Percentiles rank a stretch among this genome's conserved stretches.
Conservation (phyloP, 768 basidiomycete genomes). For the Hygrocybe coccinea region DNA sequence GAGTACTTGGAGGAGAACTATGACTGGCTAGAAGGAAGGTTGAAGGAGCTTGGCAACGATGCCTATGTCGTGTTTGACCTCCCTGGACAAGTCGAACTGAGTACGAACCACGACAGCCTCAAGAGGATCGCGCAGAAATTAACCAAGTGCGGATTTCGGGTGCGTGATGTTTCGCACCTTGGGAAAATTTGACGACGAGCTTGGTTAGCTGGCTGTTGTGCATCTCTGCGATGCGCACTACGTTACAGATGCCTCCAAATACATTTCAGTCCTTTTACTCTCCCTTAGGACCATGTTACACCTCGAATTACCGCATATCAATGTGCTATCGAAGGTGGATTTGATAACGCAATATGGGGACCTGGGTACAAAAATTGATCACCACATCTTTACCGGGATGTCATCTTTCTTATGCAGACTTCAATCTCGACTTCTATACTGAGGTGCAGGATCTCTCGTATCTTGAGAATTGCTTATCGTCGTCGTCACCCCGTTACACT, state of each 20-base stretch:
- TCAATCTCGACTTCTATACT: constrained; percentile 96
- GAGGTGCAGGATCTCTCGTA: constrained; percentile 95
- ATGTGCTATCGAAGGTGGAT: constrained; percentile 95
- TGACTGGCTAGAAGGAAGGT: constrained; percentile 75
- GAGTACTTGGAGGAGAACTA: constrained; percentile 95
- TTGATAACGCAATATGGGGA: constrained; percentile 87
- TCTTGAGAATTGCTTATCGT: constrained; percentile 67
- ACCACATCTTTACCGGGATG: constrained; percentile 2
- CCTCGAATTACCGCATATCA: constrained; percentile 95
- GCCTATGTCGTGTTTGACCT: constrained; percentile 92
- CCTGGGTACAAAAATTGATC: constrained; percentile 52
- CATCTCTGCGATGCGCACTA: constrained; percentile 97
- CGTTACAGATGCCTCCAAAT: constrained; percentile 93
- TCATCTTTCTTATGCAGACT: constrained; percentile 49
- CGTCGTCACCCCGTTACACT: constrained; percentile 61
- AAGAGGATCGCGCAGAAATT: constrained; percentile 72
- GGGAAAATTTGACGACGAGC: not conserved
- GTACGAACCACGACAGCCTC: constrained; percentile 90
- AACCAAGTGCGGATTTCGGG: constrained; percentile 75
- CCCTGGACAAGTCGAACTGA: constrained; percentile 95
- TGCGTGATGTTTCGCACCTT: constrained; percentile 40
- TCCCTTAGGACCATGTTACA: constrained; percentile 97
- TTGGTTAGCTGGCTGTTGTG: constrained; percentile 76
- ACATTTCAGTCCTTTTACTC: constrained; percentile 85
- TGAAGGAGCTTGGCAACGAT: constrained; percentile 62